Evolutionary conservation across 2,329 filamentous ascomycete species (phyloP).

Genomic region (Lachnellula arida): DNA sequence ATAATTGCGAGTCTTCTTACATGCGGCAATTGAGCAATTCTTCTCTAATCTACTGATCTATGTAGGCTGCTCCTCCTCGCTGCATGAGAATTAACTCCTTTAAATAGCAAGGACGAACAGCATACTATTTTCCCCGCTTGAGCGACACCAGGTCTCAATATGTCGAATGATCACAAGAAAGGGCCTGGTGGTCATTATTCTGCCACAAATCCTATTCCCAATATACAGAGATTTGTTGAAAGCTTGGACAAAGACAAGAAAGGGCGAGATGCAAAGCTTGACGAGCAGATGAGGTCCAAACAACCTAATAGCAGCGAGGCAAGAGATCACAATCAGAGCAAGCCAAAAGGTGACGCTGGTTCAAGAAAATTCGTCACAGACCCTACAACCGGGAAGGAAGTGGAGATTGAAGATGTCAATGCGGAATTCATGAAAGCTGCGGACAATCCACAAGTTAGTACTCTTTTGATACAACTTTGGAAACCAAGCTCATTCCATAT

Average conservation of each 20-base stretch:
- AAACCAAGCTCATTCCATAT: constrained; percentile 1
- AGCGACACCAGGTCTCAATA: constrained; percentile 7
- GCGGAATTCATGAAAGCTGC: constrained; percentile 64
- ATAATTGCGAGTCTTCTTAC: no score
- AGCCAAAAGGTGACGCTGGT: constrained; percentile 33
- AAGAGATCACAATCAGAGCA: constrained; percentile 39
- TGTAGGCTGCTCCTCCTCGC: no score
- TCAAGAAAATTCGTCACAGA: constrained; percentile 67
- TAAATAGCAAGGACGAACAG: no score
- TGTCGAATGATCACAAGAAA: constrained; percentile 21
- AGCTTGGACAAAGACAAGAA: constrained; percentile 75
- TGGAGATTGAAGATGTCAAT: constrained; percentile 79
- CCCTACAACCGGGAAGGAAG: constrained; percentile 79
- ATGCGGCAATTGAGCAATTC: no score
- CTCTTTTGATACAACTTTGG: background rate
- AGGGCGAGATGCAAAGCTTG: constrained; percentile 66
- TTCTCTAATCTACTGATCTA: no score
- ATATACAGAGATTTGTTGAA: constrained; percentile 77
- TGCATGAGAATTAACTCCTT: no score
- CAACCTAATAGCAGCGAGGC: constrained; percentile 33
- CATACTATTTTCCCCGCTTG: no score
- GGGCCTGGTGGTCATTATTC: constrained; percentile 69
- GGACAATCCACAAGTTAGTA: constrained; percentile 62
- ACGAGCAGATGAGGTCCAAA: constrained; percentile 45
- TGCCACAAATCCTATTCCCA: constrained; percentile 77